Evolutionary conservation across 352 stramenopile genomes (phyloP).

Genomic region (Phytophthora pluvialis): DNA sequence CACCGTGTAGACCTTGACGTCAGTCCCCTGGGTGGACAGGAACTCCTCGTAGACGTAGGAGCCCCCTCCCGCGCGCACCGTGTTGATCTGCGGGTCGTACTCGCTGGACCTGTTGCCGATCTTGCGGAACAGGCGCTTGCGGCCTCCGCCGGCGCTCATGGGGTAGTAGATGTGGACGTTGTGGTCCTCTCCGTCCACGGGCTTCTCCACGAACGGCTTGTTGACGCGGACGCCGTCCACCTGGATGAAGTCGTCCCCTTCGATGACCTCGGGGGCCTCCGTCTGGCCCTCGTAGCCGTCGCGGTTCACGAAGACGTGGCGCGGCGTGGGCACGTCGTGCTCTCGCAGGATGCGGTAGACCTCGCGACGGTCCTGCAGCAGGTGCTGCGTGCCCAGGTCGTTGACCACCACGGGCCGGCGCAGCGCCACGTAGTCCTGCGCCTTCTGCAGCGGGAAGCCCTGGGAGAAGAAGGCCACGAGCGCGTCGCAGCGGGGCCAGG

Average conservation of each 20-base stretch:
- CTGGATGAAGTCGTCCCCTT: constrained; percentile 83
- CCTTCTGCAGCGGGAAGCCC: constrained; percentile 98
- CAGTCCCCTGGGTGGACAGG: constrained; percentile 98
- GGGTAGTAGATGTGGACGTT: constrained; percentile 99
- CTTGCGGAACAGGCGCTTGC: constrained; percentile 99
- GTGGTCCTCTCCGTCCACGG: constrained; percentile 99
- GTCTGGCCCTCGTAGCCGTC: constrained; percentile 88
- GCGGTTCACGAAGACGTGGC: constrained; percentile 94
- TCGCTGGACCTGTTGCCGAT: constrained; percentile 90
- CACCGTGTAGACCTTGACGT: constrained; percentile 99
- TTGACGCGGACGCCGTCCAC: constrained; percentile 95
- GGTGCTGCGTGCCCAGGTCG: constrained; percentile 95
- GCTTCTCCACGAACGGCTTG: constrained; percentile 99
- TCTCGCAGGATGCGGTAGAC: constrained; percentile 95
- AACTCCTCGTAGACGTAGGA: constrained; percentile 99
- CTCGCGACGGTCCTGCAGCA: constrained; percentile 95
- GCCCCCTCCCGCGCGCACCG: constrained; percentile 87
- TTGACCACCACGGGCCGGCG: constrained; percentile 97
- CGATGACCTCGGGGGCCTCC: constrained; percentile 51
- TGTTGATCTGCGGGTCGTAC: constrained; percentile 97
- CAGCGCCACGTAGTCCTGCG: constrained; percentile 95
- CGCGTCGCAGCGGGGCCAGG: constrained; percentile 95
- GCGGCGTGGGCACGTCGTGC: constrained; percentile 94
- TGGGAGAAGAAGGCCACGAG: constrained; percentile 99
- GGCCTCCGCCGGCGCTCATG: constrained; percentile 97